phyloP scores from a whole-genome alignment of 306 rosid species.

The Calophaca sinica region DNA sequence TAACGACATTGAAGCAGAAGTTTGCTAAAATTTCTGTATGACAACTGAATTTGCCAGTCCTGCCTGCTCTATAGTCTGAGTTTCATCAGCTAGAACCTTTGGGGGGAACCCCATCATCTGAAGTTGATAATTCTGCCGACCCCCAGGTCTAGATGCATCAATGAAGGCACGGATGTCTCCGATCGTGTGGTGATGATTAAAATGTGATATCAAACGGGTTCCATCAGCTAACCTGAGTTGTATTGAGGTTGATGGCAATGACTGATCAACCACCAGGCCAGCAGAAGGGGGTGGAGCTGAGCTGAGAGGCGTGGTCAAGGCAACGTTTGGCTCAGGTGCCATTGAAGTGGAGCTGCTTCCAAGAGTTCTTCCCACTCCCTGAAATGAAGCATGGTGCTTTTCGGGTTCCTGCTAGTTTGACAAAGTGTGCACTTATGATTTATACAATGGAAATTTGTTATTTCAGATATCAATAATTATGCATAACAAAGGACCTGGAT shows the following conservation, averaged over 20 bases:
- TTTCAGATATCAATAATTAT: conserved; percentile 21
- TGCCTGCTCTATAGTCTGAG: conserved; percentile 82
- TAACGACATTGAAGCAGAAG: conserved; percentile 29
- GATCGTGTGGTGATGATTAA: conserved; percentile 74
- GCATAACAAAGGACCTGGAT: background rate
- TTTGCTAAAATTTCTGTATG: conserved; percentile 83
- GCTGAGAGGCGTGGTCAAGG: conserved; percentile 46
- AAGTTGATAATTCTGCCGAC: conserved; percentile 69
- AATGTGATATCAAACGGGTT: conserved; percentile 75
- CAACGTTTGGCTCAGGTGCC: conserved; percentile 53
- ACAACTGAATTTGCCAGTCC: conserved; percentile 95
- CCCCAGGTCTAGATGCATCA: conserved; percentile 76
- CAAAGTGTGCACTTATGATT: conserved; percentile 21
- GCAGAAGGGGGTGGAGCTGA: conserved; percentile 57
- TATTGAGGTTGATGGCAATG: conserved; percentile 78
- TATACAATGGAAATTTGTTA: background rate
- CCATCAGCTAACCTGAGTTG: conserved; percentile 96
- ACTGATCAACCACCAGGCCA: conserved; percentile 71
- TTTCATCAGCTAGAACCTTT: conserved; percentile 70
- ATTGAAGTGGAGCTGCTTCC: conserved; percentile 79
- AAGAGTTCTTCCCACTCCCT: conserved; percentile 94
- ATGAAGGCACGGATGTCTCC: conserved; percentile 74
- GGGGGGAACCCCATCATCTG: conserved; percentile 97
- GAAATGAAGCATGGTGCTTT: conserved; percentile 70
- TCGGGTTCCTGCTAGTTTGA: conserved; percentile 72